Evolutionary conservation across 225 moss, liverwort and hornwort species (phyloP), one percentile per base, ranked within the genome.

Genomic region (Antitrichia curtipendula): DNA sequence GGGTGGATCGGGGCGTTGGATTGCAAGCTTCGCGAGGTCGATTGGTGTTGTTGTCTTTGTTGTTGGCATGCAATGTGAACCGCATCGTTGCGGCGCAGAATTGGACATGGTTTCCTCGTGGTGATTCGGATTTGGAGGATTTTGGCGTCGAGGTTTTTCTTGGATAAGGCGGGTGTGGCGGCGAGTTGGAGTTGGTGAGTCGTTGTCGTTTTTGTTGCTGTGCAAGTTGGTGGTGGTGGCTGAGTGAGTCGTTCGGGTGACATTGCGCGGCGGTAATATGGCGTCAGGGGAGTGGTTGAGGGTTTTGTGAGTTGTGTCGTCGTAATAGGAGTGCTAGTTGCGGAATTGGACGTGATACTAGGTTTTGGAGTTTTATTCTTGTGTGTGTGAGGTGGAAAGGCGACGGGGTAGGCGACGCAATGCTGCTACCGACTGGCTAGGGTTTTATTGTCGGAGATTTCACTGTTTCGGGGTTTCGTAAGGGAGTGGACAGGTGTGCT

Each of bases 121-220:
- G 77, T 85, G 85, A 90, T 57, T 60, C 70, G 76, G 85, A 78
- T 85, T 82, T 76, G 88, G 63, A 29, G 82, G 68, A 60, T 63
- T 63, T 53, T 23, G 12, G 81, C 29, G 84, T 50, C 50, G 61
- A 52, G 78, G 54, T 18, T 54, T n/a, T n/a, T 70, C 77, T 71
- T 81, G 83, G 90, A 92, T 90, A 92, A 90, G 88, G 81, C 81
- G n/a, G 66, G 73, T 81, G 84, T 71, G 85, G 50, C 76, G 69
- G 84, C 70, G 82, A 77, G 70, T 36, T 62, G 65, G 84, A 85
- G 63, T 54, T 49, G 54, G 86, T 74, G 89, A 85, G 85, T 88
- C n/a, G 61, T 73, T 53, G 79, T 53, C 7, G 83, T 60, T 5
- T 64, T 52, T 13, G 68, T 50, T 14, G 17, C 63, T 74, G 80